Evolutionary conservation across 2,329 filamentous ascomycete species (phyloP), one percentile per base, ranked within the genome.

Genomic region (Aspergillus pseudoterreus): DNA sequence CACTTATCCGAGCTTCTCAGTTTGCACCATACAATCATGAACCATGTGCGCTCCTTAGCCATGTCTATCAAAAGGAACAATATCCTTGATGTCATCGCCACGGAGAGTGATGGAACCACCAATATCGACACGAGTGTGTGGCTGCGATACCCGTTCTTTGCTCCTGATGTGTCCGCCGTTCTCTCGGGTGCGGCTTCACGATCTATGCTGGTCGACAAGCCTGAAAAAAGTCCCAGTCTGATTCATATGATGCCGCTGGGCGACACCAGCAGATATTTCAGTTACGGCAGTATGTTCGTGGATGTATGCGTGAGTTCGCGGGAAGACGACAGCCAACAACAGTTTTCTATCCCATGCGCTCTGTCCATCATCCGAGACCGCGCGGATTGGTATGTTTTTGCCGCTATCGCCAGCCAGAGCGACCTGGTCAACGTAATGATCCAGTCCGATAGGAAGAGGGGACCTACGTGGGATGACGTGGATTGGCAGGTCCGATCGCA

Each of bases 51-150:
- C 53, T 88, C 92, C 55, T 71, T 96, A 36, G 77, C 88, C 4
- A 81, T 87, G 60, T 95, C 90, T 1, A 95, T 96, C 87, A 86
- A 88, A 68, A 80, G 88, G 47, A 95, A 95, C 63, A 83, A 85
- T 19, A 84, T 94, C 51, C 77, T 96, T 60, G 86, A 90, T 0
- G 75, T 78, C 1, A 72, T 78, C 38, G 68, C 77, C 46, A 81
- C 86, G 0, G 80, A 86, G 49, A 82, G 86, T 44, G 75, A 82
- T 0, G 80, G 85, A 41, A 76, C 92, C n/a, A 86, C 87, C 1
- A 87, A 90, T 62, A 84, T 92, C 54, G 87, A 96, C 64, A 88
- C 88, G 49, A 83, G 82, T 0, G 87, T 95, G 36, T 96, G 90
- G 90, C 67, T 92, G 14, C 80, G 85, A 50, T 94, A 95, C 62